These are phyloP conservation scores for Arthrobotrys megalospora DNA, from an alignment of 2,329 filamentous ascomycete genomes.

Conservation along the genomic window DNA sequence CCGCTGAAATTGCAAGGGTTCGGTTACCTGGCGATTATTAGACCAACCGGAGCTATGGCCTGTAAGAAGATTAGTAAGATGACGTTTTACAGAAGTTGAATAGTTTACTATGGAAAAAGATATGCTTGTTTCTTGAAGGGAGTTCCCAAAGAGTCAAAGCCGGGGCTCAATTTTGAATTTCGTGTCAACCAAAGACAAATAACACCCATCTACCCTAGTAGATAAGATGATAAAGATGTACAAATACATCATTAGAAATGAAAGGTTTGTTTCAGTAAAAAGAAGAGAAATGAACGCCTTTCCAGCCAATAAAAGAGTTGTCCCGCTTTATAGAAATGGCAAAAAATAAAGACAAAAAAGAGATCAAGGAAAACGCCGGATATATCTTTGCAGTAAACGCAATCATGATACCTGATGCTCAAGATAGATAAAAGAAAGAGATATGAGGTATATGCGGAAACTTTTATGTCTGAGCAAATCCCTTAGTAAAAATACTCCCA, in stretches of 20 bases:
- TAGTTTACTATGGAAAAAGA: not conserved
- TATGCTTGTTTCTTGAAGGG: slow-evolving; percentile 4
- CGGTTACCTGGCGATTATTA: slow-evolving; percentile 9
- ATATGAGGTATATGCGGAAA: slow-evolving; percentile 57
- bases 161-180: slow-evolving; percentile 22
- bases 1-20: slow-evolving; percentile 16
- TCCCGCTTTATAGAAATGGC: slow-evolving; percentile 27
- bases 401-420: slow-evolving; percentile 60
- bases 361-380: slow-evolving; percentile 49
- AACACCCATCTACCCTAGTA: slow-evolving; percentile 21
- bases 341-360: slow-evolving; percentile 13
- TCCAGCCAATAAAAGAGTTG: slow-evolving; percentile 31
- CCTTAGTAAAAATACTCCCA: slow-evolving; percentile 42
- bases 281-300: slow-evolving; percentile 26
- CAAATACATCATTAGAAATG: slow-evolving; percentile 53
- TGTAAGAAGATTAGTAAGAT: not conserved
- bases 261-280: slow-evolving; percentile 8
- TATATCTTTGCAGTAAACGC: slow-evolving; percentile 57
- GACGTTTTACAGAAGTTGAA: not conserved
- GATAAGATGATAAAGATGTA: slow-evolving; percentile 39
- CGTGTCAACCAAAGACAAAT: slow-evolving; percentile 8
- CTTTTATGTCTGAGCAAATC: slow-evolving; percentile 56
- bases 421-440: slow-evolving; percentile 26
- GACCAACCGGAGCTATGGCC: slow-evolving; percentile 2
- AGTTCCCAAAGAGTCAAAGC: slow-evolving; percentile 4